Percentiles rank a stretch among this genome's conserved stretches.
Evolutionary conservation across 1,284 basidiomycete species (phyloP).

Genomic region (Xerocomus tenax): DNA sequence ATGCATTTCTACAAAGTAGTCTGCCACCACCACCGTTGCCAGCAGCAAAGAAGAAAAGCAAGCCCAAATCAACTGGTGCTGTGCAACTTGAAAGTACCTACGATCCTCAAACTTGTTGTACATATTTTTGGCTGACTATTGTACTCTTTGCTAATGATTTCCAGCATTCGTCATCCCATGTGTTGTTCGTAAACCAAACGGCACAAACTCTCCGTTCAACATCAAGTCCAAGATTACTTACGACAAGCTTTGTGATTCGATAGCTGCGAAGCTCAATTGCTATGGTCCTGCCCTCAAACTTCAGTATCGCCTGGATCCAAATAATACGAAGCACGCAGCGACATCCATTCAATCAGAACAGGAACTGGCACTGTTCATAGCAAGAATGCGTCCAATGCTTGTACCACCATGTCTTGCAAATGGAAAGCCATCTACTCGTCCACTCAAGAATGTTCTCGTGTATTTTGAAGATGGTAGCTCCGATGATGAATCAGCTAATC

Average conservation of each 20-base stretch:
- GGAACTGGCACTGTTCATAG: neutral
- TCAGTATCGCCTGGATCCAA: neutral
- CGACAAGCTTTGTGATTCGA: neutral
- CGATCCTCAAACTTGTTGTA: neutral
- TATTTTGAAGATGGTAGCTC: neutral
- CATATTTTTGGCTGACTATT: neutral
- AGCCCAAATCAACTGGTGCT: too few species aligned
- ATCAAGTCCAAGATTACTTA: neutral
- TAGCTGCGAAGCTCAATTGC: neutral
- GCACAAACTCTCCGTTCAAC: neutral
- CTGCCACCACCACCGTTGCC: neutral
- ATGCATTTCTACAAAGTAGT: slow-evolving; percentile 5
- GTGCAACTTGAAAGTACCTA: too few species aligned
- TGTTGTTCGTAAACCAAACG: slow-evolving; percentile 1
- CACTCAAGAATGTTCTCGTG: neutral
- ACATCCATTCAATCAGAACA: neutral
- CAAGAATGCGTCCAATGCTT: neutral
- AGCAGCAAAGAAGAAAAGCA: neutral
- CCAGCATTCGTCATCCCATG: slow-evolving; percentile 2
- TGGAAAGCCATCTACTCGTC: neutral
- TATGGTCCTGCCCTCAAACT: neutral
- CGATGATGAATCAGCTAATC: neutral
- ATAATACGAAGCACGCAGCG: neutral
- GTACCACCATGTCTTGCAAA: neutral
- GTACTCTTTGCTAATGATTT: neutral